Evolutionary conservation across 345 rosid genomes (phyloP).

Genomic region (Aquilaria sinensis): DNA sequence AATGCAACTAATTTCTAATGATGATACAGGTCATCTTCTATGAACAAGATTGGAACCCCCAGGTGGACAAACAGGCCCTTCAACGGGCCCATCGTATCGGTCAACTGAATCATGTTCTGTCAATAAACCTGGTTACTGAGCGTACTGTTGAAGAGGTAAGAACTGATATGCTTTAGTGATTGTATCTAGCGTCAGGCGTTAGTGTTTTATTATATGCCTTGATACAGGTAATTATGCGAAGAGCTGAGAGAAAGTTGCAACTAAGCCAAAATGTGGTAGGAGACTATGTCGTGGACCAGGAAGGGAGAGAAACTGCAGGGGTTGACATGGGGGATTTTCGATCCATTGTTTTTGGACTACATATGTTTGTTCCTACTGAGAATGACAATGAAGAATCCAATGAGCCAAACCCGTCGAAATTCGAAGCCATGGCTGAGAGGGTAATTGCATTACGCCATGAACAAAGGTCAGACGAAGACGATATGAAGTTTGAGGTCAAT

Average conservation of each 20-base stretch:
- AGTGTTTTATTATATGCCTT: not conserved
- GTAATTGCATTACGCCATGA: constrained; percentile 54
- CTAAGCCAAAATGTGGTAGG: constrained; percentile 73
- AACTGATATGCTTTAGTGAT: constrained; percentile 4
- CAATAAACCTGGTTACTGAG: constrained; percentile 71
- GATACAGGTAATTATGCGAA: constrained; percentile 66
- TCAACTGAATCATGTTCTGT: constrained; percentile 74
- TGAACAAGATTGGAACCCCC: constrained; percentile 98
- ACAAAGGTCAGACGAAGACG: constrained; percentile 29
- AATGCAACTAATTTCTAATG: constrained; percentile 7
- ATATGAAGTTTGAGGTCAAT: constrained; percentile 45
- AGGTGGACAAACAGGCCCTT: constrained; percentile 89
- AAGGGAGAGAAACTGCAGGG: constrained; percentile 43
- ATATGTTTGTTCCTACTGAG: constrained; percentile 53
- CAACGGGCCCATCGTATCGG: constrained; percentile 95
- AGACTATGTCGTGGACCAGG: constrained; percentile 31
- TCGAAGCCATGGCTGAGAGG: constrained; percentile 57
- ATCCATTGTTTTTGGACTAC: constrained; percentile 70
- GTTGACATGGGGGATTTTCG: constrained; percentile 45
- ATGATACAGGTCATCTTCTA: constrained; percentile 67
- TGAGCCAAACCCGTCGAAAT: constrained; percentile 40
- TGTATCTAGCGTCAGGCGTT: constrained; percentile 1
- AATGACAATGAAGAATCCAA: constrained; percentile 33
- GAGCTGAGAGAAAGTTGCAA: constrained; percentile 76
- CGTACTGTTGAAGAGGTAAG: constrained; percentile 72